phyloP scores from a whole-genome alignment of 2,329 filamentous ascomycete genomes.

The Colletotrichum sp. region DNA sequence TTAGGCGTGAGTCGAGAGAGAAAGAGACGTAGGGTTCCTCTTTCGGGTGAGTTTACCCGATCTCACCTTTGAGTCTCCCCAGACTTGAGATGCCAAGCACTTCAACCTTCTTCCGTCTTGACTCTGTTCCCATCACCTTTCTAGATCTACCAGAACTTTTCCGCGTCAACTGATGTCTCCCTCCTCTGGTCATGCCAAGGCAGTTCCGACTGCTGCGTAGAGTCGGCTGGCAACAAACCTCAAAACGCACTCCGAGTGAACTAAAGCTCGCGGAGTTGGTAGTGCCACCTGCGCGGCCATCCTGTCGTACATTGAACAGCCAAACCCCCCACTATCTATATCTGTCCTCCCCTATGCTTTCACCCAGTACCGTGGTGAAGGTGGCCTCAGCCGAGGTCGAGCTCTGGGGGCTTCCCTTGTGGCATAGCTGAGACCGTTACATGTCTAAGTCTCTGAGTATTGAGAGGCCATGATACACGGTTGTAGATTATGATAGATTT shows the following conservation, averaged over 20 bases:
- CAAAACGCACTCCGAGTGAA: background rate
- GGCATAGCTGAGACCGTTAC: background rate
- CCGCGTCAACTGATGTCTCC: background rate
- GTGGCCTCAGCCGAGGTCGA: background rate
- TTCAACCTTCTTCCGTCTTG: background rate
- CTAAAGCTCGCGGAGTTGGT: background rate
- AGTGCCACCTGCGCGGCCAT: background rate
- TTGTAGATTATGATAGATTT: background rate
- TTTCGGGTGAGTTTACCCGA: background rate
- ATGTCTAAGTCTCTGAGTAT: background rate
- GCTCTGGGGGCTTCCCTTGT: background rate
- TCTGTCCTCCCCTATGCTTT: background rate
- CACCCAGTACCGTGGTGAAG: background rate
- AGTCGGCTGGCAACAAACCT: background rate
- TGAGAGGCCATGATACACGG: background rate
- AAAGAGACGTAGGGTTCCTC: background rate
- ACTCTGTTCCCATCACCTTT: background rate
- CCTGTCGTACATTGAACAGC: background rate
- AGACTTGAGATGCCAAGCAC: background rate
- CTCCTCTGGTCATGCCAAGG: background rate
- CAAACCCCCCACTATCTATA: background rate
- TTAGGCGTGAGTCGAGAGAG: background rate
- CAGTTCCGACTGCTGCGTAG: background rate
- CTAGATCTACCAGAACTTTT: background rate
- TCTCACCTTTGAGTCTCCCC: background rate